Percentiles rank a stretch among this genome's conserved stretches.
Evolutionary conservation across 176 grass and related monocot species (phyloP).

Genomic region (Melocanna baccifera): DNA sequence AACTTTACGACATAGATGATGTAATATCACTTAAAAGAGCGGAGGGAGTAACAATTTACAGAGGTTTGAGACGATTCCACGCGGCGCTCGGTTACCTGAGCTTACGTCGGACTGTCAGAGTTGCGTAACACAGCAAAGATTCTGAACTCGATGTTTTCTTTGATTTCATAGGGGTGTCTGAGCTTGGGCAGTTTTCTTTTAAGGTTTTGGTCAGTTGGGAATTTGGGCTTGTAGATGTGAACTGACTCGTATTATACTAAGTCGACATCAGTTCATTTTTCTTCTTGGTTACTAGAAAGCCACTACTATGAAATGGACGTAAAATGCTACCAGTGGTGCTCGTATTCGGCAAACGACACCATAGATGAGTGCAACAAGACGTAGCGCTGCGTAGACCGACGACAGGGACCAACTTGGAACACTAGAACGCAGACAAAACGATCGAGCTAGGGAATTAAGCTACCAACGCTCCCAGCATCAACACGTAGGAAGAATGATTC

Average conservation of each 20-base stretch:
- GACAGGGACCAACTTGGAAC: not conserved
- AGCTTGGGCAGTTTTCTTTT: not conserved
- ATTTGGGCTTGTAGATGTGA: not conserved
- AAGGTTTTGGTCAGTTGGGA: not conserved
- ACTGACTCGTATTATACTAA: not conserved
- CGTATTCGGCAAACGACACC: not conserved
- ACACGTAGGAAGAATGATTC: not conserved
- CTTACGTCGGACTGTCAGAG: not conserved
- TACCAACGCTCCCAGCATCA: not conserved
- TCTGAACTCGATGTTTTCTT: not conserved
- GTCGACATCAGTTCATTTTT: too few species aligned
- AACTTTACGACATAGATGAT: too few species aligned
- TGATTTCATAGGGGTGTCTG: not conserved
- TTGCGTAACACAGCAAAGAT: not conserved
- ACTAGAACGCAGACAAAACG: not conserved
- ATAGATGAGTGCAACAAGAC: not conserved
- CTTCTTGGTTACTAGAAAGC: not conserved
- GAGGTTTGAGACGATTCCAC: not conserved
- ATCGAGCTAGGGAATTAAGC: too few species aligned
- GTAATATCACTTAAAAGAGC: too few species aligned
- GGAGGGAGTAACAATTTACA: too few species aligned
- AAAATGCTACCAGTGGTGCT: not conserved
- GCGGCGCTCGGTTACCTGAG: not conserved
- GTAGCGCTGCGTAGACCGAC: not conserved
- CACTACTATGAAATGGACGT: not conserved